These are phyloP conservation scores for Mycena maculata DNA, from an alignment of 768 basidiomycete species.

Conservation along the genomic window DNA sequence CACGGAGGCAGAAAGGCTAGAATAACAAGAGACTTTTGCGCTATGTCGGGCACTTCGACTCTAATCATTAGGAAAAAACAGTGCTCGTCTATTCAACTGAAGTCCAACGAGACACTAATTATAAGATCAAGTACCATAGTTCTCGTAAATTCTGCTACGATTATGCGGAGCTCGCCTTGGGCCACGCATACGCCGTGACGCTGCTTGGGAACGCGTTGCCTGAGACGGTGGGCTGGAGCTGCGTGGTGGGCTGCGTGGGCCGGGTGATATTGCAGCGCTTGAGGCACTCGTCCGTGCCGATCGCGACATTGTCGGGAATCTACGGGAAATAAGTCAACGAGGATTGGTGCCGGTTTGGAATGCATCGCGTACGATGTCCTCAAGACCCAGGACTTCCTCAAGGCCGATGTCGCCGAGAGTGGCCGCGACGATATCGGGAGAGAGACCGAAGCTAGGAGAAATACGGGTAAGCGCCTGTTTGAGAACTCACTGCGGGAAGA, in stretches of 20 bases:
- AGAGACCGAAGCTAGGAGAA: conserved; percentile 25
- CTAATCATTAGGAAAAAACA: no score
- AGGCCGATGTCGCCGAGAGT: conserved; percentile 26
- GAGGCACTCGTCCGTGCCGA: conserved; percentile 24
- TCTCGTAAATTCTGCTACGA: neutral
- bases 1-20: no score
- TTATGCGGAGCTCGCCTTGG: neutral
- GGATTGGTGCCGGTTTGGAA: neutral
- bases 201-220: conserved; percentile 21
- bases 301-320: conserved; percentile 29
- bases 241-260: conserved; percentile 16
- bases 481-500: neutral
- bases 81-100: no score
- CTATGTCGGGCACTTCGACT: no score
- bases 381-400: conserved; percentile 21
- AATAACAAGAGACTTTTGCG: no score
- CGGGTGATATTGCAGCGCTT: conserved; percentile 31
- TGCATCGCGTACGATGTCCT: neutral
- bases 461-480: neutral
- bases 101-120: neutral
- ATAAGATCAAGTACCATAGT: conserved; percentile 1
- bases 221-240: conserved; percentile 18
- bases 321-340: neutral
- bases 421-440: conserved; percentile 27
- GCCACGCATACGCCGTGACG: neutral